Evolutionary conservation across 1,284 basidiomycete genomes (phyloP).

Genomic region (Austroboletus rostrupii): DNA sequence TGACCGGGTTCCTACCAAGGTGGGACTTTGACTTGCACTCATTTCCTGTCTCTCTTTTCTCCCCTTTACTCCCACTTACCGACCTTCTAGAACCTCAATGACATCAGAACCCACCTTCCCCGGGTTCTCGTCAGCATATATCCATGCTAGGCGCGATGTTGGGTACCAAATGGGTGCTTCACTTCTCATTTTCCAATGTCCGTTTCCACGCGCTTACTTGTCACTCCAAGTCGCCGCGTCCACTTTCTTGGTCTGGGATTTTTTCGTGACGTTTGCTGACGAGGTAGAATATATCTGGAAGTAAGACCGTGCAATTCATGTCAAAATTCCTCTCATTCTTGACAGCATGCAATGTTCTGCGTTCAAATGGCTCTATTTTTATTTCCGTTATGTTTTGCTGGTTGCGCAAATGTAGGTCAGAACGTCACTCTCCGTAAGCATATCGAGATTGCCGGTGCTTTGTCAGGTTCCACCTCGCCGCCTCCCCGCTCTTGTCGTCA

Average conservation of each 20-base stretch:
- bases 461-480: conserved; percentile 10
- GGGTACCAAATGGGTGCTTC: conserved; percentile 13
- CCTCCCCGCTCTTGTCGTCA: conserved; percentile 13
- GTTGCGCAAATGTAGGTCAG: conserved; percentile 16
- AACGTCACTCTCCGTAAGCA: not conserved
- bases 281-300: conserved; percentile 24
- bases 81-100: conserved; percentile 5
- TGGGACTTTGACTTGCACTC: too few species aligned
- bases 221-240: conserved; percentile 14
- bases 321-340: not conserved
- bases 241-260: conserved; percentile 19
- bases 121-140: conserved; percentile 5
- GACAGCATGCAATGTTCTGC: conserved; percentile 13
- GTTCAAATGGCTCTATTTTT: conserved; percentile 25
- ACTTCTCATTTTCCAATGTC: not conserved
- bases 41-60: too few species aligned
- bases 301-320: conserved; percentile 6
- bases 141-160: conserved; percentile 6
- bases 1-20: not conserved
- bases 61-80: not conserved
- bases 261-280: conserved; percentile 12
- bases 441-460: not conserved
- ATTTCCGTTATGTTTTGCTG: conserved; percentile 17
- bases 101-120: not conserved
- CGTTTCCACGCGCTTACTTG: conserved; percentile 1